phyloP scores from a whole-genome alignment of 371 early-diverging fungal genomes.

The Mortierella sp. region DNA sequence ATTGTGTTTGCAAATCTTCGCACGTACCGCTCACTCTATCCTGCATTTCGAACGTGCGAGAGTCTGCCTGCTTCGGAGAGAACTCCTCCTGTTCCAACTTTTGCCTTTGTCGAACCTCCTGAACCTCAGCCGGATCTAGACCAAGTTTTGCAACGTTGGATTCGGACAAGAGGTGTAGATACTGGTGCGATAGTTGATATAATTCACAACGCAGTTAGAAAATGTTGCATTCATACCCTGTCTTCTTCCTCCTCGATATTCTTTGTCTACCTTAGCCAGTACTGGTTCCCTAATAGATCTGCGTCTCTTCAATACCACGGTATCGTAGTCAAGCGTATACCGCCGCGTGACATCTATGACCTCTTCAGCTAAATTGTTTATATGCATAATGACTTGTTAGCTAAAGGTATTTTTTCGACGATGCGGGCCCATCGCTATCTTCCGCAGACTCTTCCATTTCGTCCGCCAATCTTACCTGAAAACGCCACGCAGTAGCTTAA shows the following conservation, averaged over 20 bases:
- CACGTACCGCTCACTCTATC: slow-evolving; percentile 40
- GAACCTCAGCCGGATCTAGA: slow-evolving; percentile 14
- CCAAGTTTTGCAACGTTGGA: slow-evolving; percentile 20
- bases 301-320: slow-evolving; percentile 60
- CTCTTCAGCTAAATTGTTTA: slow-evolving; percentile 64
- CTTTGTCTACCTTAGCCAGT: slow-evolving; percentile 54
- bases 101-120: slow-evolving; percentile 23
- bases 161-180: slow-evolving; percentile 28
- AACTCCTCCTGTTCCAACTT: slow-evolving; percentile 27
- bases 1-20: no score
- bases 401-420: no score
- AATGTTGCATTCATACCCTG: no score
- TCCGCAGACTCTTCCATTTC: not conserved
- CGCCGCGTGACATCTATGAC: slow-evolving; percentile 74
- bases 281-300: slow-evolving; percentile 61
- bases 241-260: no score
- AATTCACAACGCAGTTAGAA: no score
- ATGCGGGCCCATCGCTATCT: no score
- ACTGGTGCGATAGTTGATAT: no score
- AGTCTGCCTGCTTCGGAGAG: slow-evolving; percentile 6
- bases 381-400: no score
- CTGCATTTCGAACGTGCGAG: slow-evolving; percentile 17
- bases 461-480: slow-evolving; percentile 41
- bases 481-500: slow-evolving; percentile 70
- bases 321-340: slow-evolving; percentile 61